Base-by-base conservation (phyloP, 2,329 filamentous ascomycete genomes). In the Epicoccum sorghinum region DNA sequence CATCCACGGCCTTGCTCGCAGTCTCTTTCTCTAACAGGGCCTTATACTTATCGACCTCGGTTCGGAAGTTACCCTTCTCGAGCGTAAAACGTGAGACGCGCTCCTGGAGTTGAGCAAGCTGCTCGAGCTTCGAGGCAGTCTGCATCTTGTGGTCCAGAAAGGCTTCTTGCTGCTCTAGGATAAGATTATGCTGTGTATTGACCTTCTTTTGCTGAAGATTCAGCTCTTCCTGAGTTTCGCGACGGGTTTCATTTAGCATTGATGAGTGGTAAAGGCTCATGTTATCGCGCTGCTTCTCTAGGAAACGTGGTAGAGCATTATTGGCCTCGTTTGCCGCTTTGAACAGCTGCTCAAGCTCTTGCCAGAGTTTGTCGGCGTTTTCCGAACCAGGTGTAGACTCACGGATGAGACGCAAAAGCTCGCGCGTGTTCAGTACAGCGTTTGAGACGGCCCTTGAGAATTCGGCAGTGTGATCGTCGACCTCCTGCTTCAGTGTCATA, bases 231-330 rank as follows among this genome's bases (percentile, higher is more conserved):
- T 68, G 65, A 12, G 61, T 57, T 2, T 66, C 60, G 7, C 44
- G 56, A 13, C 68, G 60, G 4, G 57, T 61, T 30, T 68, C 60
- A n/a, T 67, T 67, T 45, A 70, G 43, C 43, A 62, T 51, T 1
- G 67, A 60, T 7, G 47, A 54, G 43, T 68, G 64, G 30, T 66
- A 61, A 4, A 72, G 52, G 24, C 57, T 61, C 54, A 67, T 59
- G 44, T 67, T 68, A 25, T 68, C 59, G 13, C 66, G 62, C 49
- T 72, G 69, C 51, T 66, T 68, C 35, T 70, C 60, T 2, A 72
- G 44, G 47, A 68, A 68, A 6, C 25, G 43, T 6, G 69, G 65
- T 6, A 70, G 36, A n/a, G 57, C 59, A 35, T 49, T 33, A 14
- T 66, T 67, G 10, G 64, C 53, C 0, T 59, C 57, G 12, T 59